phyloP scores from a whole-genome alignment of 2,329 filamentous ascomycete genomes.

The Sporothrix globosa region DNA sequence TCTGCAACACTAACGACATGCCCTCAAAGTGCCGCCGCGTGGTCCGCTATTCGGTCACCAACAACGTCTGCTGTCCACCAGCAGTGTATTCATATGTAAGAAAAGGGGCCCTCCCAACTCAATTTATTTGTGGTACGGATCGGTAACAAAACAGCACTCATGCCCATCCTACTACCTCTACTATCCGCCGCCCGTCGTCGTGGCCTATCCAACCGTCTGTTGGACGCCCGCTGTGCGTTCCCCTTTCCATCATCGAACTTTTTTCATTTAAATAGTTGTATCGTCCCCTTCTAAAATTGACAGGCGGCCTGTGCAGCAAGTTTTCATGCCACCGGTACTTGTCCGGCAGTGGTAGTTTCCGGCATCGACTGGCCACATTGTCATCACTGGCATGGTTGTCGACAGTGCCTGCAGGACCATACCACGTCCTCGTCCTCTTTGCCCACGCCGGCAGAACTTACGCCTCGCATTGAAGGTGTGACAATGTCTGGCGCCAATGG shows the following conservation, averaged over 20 bases:
- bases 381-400: background rate
- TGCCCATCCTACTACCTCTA: constrained; percentile 19
- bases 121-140: background rate
- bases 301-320: background rate
- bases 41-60: constrained; percentile 21
- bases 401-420: background rate
- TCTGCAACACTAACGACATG: background rate
- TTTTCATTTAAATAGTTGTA: background rate
- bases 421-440: background rate
- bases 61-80: constrained; percentile 9
- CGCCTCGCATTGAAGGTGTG: background rate
- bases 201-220: constrained; percentile 24
- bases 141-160: background rate
- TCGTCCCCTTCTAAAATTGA: background rate
- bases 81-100: background rate
- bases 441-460: background rate
- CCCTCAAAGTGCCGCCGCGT: background rate
- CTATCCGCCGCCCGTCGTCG: background rate
- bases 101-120: no score
- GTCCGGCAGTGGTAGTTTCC: background rate
- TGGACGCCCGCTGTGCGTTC: constrained; percentile 2
- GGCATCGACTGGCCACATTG: background rate
- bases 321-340: background rate
- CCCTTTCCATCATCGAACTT: no score
- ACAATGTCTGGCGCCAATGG: constrained; percentile 3